Evolutionary conservation across 441 rosid species (phyloP).

Genomic region (Arabidopsis lyrata): DNA sequence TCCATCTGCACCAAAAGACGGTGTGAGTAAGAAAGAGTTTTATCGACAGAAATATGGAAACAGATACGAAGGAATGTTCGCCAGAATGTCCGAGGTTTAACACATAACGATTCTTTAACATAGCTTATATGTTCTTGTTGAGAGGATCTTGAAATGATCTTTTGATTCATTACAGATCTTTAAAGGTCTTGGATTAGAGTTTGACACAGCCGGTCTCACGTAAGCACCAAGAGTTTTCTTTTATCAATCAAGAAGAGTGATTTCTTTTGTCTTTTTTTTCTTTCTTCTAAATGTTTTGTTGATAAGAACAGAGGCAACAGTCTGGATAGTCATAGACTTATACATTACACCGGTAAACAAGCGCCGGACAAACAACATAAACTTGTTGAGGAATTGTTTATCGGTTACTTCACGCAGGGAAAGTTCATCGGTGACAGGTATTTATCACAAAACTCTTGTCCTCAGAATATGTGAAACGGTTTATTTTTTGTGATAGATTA

Average conservation of each 20-base stretch:
- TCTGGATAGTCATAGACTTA: slow-evolving; percentile 88
- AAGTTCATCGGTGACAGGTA: slow-evolving; percentile 83
- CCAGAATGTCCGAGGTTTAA: slow-evolving; percentile 49
- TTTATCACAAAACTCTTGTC: not conserved
- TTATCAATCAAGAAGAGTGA: not conserved
- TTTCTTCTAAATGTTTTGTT: slow-evolving; percentile 30
- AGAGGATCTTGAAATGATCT: slow-evolving; percentile 17
- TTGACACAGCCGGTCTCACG: slow-evolving; percentile 49
- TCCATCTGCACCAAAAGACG: slow-evolving; percentile 77
- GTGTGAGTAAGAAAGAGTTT: slow-evolving; percentile 69
- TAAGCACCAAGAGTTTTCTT: slow-evolving; percentile 23
- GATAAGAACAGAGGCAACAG: slow-evolving; percentile 68
- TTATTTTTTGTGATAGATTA: not conserved
- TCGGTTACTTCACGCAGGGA: slow-evolving; percentile 89
- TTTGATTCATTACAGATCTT: slow-evolving; percentile 36
- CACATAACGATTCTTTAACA: not conserved
- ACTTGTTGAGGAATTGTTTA: slow-evolving; percentile 76
- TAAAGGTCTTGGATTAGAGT: slow-evolving; percentile 40
- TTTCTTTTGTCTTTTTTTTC: slow-evolving; percentile 15
- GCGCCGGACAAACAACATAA: slow-evolving; percentile 71
- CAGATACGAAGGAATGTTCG: slow-evolving; percentile 53
- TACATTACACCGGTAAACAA: slow-evolving; percentile 69
- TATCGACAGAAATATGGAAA: slow-evolving; percentile 72
- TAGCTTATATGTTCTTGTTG: slow-evolving; percentile 23
- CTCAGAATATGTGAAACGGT: not conserved